Evolutionary conservation across 805 yeast genomes (phyloP).

Genomic region (Wickerhamomyces kurtzmanii): DNA sequence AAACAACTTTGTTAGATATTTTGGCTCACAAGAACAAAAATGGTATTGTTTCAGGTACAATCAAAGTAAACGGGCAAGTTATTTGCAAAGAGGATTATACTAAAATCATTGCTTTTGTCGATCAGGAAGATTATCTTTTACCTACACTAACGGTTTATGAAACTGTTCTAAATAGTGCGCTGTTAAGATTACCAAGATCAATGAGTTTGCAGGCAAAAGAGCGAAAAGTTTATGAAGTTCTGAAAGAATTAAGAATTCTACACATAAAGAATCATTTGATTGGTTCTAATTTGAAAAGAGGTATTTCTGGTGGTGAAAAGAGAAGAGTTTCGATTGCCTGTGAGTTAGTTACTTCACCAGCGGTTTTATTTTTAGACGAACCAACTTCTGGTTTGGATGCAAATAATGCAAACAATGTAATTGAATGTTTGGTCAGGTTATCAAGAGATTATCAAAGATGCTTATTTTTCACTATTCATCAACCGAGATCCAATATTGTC

Average conservation of each 20-base stretch:
- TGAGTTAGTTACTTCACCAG: conserved; percentile 83
- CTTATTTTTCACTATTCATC: conserved; percentile 88
- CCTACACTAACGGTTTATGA: conserved; percentile 95
- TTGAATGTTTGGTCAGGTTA: conserved; percentile 73
- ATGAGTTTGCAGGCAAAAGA: conserved; percentile 72
- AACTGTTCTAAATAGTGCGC: conserved; percentile 87
- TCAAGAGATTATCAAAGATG: conserved; percentile 81
- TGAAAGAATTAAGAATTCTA: conserved; percentile 75
- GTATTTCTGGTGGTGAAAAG: conserved; percentile 91
- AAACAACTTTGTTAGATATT: conserved; percentile 87
- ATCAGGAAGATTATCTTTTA: conserved; percentile 84
- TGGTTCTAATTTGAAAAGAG: conserved; percentile 85
- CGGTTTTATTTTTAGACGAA: conserved; percentile 76
- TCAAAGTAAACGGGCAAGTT: conserved; percentile 66
- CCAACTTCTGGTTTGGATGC: conserved; percentile 96
- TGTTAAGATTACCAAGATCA: conserved; percentile 71
- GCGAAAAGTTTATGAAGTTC: conserved; percentile 72
- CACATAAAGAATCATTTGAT: conserved; percentile 77
- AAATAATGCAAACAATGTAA: conserved; percentile 84
- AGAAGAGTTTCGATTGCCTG: conserved; percentile 90
- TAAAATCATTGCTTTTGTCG: conserved; percentile 84
- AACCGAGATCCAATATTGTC: conserved; percentile 93
- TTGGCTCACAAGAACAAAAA: conserved; percentile 81
- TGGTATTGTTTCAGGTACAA: conserved; percentile 58
- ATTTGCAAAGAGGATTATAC: conserved; percentile 33